Evolutionary conservation across 179 eudicot species (phyloP).

Genomic region (Beta lomatogona): DNA sequence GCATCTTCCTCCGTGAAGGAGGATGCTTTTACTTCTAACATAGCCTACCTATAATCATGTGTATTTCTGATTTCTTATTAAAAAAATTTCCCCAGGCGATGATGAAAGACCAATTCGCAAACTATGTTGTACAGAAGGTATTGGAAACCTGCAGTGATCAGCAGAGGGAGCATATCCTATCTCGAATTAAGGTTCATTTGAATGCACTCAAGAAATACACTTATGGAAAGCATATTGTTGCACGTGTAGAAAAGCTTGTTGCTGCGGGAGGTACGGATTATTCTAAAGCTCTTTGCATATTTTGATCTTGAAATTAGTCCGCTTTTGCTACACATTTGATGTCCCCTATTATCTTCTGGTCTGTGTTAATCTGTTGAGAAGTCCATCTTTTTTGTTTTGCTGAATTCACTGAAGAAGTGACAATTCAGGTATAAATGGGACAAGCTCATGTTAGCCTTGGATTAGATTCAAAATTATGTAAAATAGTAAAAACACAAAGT

Average conservation of each 20-base stretch:
- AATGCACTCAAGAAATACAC: conserved; percentile 79
- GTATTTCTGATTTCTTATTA: conserved; percentile 1
- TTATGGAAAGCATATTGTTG: conserved; percentile 79
- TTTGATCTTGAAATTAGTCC: too few species aligned
- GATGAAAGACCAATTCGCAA: conserved; percentile 89
- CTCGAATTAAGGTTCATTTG: conserved; percentile 69
- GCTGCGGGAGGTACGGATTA: conserved; percentile 66
- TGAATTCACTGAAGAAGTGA: too few species aligned
- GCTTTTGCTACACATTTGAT: too few species aligned
- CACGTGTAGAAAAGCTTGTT: conserved; percentile 81
- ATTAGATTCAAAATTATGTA: too few species aligned
- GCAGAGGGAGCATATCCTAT: conserved; percentile 59
- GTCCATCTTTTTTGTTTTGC: too few species aligned
- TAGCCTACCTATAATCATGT: background rate
- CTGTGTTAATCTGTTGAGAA: too few species aligned
- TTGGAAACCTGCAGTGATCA: conserved; percentile 77
- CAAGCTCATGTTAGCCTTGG: too few species aligned
- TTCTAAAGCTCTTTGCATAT: background rate
- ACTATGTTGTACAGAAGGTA: conserved; percentile 84
- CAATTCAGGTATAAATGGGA: too few species aligned
- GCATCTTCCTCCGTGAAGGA: background rate
- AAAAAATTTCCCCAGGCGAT: conserved; percentile 48
- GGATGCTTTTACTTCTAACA: background rate
- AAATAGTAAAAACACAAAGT: too few species aligned
- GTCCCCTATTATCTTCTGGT: too few species aligned